Conservation (phyloP, 495 filamentous ascomycete genomes). For the Hyphodiscus hymeniophilus region DNA sequence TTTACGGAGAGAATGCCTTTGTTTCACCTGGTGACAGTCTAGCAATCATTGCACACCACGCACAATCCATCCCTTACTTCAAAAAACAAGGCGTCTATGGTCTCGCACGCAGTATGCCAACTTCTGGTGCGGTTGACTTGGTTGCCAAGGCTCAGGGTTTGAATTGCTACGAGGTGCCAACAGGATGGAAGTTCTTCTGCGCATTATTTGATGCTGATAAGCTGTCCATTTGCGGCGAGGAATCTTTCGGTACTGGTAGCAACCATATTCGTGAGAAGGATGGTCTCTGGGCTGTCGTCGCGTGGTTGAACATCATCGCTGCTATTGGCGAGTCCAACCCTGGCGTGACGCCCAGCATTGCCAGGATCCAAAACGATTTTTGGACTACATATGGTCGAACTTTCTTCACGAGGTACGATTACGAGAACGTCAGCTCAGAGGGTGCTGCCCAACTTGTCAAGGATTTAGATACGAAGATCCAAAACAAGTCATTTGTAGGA, state of each 20-base stretch:
- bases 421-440: slow-evolving; percentile 85
- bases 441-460: slow-evolving; percentile 83
- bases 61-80: slow-evolving; percentile 93
- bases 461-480: slow-evolving; percentile 63
- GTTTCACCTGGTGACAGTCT: slow-evolving; percentile 95
- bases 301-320: slow-evolving; percentile 98
- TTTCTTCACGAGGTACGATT: slow-evolving; percentile 99
- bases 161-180: slow-evolving; percentile 91
- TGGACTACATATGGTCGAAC: slow-evolving; percentile 94
- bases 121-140: slow-evolving; percentile 86
- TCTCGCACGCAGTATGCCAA: slow-evolving; percentile 94
- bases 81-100: slow-evolving; percentile 93
- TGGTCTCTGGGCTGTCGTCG: slow-evolving; percentile 92
- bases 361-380: slow-evolving; percentile 92
- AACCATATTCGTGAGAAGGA: slow-evolving; percentile 99
- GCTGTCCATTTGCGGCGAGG: slow-evolving; percentile 97
- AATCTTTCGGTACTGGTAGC: slow-evolving; percentile 96
- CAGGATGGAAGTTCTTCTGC: slow-evolving; percentile 99
- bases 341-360: slow-evolving; percentile 72
- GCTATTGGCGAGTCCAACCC: slow-evolving; percentile 79
- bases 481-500: slow-evolving; percentile 63
- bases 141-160: slow-evolving; percentile 92
- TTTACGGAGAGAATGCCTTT: slow-evolving; percentile 93
- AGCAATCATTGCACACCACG: slow-evolving; percentile 96
- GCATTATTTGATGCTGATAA: slow-evolving; percentile 94